Evolutionary conservation across 129 eudicot genomes (phyloP).

Genomic region (Scalesia atractyloides): DNA sequence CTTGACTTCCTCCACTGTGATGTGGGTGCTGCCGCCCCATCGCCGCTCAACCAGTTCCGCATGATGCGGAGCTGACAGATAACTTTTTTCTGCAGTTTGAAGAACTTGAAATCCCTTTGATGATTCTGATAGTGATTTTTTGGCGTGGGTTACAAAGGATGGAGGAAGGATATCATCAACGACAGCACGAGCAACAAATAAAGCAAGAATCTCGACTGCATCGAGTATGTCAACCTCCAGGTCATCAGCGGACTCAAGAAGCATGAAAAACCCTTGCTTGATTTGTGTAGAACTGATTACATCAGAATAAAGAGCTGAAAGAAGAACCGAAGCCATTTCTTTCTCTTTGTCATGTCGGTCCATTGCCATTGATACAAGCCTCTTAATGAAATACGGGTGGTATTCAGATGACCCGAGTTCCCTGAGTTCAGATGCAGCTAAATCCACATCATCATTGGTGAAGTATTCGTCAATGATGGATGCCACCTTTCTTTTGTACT

Average conservation of each 20-base stretch:
- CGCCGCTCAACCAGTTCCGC: slow-evolving; percentile 90
- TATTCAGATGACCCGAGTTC: slow-evolving; percentile 80
- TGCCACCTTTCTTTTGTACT: slow-evolving; percentile 82
- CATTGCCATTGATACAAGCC: slow-evolving; percentile 92
- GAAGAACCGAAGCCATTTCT: slow-evolving; percentile 88
- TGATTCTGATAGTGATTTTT: slow-evolving; percentile 56
- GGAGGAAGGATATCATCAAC: slow-evolving; percentile 96
- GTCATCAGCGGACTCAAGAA: slow-evolving; percentile 95
- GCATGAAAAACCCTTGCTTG: slow-evolving; percentile 83
- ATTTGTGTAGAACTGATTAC: slow-evolving; percentile 72
- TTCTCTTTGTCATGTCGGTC: slow-evolving; percentile 90
- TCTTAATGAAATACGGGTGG: slow-evolving; percentile 85
- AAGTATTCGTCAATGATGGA: slow-evolving; percentile 84
- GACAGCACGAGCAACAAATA: slow-evolving; percentile 78
- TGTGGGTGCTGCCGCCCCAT: slow-evolving; percentile 94
- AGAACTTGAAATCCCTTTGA: slow-evolving; percentile 74
- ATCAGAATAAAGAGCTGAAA: slow-evolving; percentile 82
- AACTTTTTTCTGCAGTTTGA: slow-evolving; percentile 86
- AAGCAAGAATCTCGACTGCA: slow-evolving; percentile 77
- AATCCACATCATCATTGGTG: slow-evolving; percentile 71
- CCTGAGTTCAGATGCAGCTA: slow-evolving; percentile 74
- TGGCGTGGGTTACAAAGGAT: slow-evolving; percentile 68
- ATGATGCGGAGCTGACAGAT: slow-evolving; percentile 97
- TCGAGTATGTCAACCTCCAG: slow-evolving; percentile 80
- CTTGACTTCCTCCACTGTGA: slow-evolving; percentile 91